phyloP scores from a whole-genome alignment of 495 filamentous ascomycete species.

The Corynascus novoguineensis region DNA sequence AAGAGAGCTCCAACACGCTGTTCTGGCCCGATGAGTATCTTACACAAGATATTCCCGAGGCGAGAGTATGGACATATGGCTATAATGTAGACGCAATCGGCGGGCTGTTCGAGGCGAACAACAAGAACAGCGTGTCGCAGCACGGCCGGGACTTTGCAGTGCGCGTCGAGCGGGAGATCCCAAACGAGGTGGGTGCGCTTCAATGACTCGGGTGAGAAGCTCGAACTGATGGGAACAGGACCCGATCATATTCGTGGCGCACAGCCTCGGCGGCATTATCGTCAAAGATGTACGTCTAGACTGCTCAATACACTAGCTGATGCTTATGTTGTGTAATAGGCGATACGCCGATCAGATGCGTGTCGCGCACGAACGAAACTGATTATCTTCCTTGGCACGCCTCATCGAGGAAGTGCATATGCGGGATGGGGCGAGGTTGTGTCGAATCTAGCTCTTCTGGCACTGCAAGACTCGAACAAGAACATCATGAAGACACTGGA shows the following conservation, averaged over 20 bases:
- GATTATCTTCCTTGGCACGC: constrained; percentile 40
- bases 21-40: constrained; percentile 38
- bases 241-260: constrained; percentile 38
- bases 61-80: constrained; percentile 39
- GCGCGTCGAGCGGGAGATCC: constrained; percentile 26
- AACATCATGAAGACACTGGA: constrained; percentile 27
- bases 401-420: constrained; percentile 34
- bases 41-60: constrained; percentile 31
- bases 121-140: constrained; percentile 35
- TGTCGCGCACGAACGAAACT: constrained; percentile 28
- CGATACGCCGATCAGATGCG: constrained; percentile 28
- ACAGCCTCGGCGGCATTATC: constrained; percentile 41
- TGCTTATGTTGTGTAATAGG: constrained; percentile 16
- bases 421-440: constrained; percentile 33
- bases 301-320: constrained; percentile 3
- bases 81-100: constrained; percentile 40
- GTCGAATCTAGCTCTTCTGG: constrained; percentile 22
- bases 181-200: constrained; percentile 21
- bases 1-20: no score
- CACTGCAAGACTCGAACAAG: constrained; percentile 24
- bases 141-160: constrained; percentile 30
- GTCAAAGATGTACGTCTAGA: constrained; percentile 37
- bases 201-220: no score
- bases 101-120: constrained; percentile 33
- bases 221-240: no score